phyloP scores from a whole-genome alignment of 2,329 filamentous ascomycete genomes.

The Trichoderma harzianum region DNA sequence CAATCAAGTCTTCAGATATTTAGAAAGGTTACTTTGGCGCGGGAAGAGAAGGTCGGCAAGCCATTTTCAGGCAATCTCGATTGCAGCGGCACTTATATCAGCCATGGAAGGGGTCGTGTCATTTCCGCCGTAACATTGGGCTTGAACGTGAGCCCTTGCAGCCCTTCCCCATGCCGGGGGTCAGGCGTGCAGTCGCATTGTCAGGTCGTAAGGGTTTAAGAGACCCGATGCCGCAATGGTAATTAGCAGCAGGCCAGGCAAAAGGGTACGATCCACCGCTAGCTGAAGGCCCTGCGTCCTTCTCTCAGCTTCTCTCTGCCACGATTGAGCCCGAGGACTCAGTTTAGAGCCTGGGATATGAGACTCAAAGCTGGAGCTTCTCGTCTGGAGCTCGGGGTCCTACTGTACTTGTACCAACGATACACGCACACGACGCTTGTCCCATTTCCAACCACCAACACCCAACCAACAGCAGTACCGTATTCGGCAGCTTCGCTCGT shows the following conservation, averaged over 20 bases:
- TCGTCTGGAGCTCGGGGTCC: neutral
- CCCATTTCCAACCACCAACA: neutral
- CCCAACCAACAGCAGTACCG: neutral
- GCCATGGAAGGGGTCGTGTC: constrained; percentile 11
- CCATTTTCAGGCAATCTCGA: constrained; percentile 15
- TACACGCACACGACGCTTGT: neutral
- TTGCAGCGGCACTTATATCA: constrained; percentile 16
- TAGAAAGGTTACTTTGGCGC: constrained; percentile 2
- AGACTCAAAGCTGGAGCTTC: neutral
- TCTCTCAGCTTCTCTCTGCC: neutral
- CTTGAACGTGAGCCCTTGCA: constrained; percentile 6
- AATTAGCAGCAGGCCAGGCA: neutral
- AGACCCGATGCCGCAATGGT: neutral
- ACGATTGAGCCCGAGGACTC: neutral
- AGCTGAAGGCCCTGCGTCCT: neutral
- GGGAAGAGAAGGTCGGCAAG: constrained; percentile 11
- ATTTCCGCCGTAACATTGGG: constrained; percentile 14
- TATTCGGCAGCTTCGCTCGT: neutral
- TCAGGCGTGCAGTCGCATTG: neutral
- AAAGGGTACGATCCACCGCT: neutral
- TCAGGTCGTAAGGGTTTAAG: neutral
- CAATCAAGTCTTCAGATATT: neutral
- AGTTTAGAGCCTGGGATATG: neutral
- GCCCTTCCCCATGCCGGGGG: constrained; percentile 9
- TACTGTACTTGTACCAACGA: neutral